Conservation (phyloP, 768 basidiomycete species). For the Russula abietina region DNA sequence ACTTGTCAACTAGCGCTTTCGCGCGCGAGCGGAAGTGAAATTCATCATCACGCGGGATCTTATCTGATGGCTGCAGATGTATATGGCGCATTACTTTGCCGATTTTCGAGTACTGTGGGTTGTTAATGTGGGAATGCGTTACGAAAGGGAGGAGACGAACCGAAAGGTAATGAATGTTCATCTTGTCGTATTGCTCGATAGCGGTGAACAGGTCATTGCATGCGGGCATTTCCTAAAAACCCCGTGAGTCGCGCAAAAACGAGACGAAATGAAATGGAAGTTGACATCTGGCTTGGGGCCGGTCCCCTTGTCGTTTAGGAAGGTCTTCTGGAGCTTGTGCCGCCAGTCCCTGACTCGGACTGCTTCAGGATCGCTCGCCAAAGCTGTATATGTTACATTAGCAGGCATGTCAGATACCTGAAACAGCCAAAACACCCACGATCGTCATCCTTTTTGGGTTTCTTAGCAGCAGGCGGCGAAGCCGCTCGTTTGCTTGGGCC, state of each 20-base stretch:
- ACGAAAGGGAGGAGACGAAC: constrained; percentile 30
- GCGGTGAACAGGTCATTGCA: constrained; percentile 67
- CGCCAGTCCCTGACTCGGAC: constrained; percentile 84
- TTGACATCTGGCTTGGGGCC: constrained; percentile 61
- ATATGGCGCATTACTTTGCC: constrained; percentile 89
- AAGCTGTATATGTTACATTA: constrained; percentile 32
- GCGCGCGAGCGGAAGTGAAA: constrained; percentile 69
- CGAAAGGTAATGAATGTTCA: constrained; percentile 69
- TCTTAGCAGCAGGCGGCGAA: constrained; percentile 62
- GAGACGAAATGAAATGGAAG: constrained; percentile 14
- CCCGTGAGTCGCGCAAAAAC: constrained; percentile 4
- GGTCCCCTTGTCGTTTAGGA: constrained; percentile 56
- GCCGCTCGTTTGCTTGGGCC: constrained; percentile 45
- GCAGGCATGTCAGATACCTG: not conserved
- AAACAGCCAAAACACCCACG: constrained; percentile 46
- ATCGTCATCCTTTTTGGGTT: constrained; percentile 54
- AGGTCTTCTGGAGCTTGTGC: constrained; percentile 84
- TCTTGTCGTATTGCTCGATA: constrained; percentile 69
- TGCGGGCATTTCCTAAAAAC: constrained; percentile 64
- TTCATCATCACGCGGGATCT: constrained; percentile 59
- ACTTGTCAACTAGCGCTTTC: constrained; percentile 60
- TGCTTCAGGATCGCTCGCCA: constrained; percentile 56
- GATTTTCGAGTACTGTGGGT: constrained; percentile 61
- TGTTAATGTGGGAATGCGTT: not conserved
- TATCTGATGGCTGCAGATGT: constrained; percentile 45